Evolutionary conservation across 768 basidiomycete species (phyloP).

Genomic region (Amanita exitialis): DNA sequence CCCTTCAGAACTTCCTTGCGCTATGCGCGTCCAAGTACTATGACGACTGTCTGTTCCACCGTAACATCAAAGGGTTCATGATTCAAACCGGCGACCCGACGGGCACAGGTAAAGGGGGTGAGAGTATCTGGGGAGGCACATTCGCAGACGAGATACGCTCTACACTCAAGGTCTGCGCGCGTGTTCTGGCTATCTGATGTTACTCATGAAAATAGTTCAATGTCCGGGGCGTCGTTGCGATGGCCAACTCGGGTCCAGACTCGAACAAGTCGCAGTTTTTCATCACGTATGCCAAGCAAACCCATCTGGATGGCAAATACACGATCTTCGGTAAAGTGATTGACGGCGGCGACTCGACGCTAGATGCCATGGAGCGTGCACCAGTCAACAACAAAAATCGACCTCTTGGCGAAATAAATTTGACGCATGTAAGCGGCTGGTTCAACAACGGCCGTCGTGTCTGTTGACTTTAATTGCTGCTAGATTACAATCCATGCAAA

Average conservation of each 20-base stretch:
- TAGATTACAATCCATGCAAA: conserved; percentile 90
- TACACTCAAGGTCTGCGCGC: conserved; percentile 70
- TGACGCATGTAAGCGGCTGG: conserved; percentile 53
- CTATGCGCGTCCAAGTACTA: conserved; percentile 87
- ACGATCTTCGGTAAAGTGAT: conserved; percentile 98
- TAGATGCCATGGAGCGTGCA: conserved; percentile 89
- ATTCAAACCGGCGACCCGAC: conserved; percentile 85
- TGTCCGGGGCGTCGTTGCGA: conserved; percentile 86
- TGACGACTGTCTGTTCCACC: conserved; percentile 78
- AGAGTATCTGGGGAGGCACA: conserved; percentile 91
- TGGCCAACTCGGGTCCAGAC: conserved; percentile 95
- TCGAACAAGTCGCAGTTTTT: conserved; percentile 92
- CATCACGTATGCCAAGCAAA: conserved; percentile 84
- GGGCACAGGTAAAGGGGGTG: conserved; percentile 91
- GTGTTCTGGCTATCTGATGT: conserved; percentile 8
- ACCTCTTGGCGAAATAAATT: conserved; percentile 77
- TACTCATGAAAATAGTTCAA: conserved; percentile 61
- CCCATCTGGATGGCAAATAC: conserved; percentile 90
- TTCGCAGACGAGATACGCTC: conserved; percentile 90
- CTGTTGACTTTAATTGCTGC: conserved; percentile 1
- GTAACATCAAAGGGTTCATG: conserved; percentile 97
- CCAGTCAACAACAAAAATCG: conserved; percentile 89
- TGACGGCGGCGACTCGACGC: conserved; percentile 88
- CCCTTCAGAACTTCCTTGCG: conserved; percentile 81
- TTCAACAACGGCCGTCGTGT: conserved; percentile 5